These are phyloP conservation scores for Flaveria robusta DNA, from an alignment of 129 eudicot species.

Conservation along the genomic window DNA sequence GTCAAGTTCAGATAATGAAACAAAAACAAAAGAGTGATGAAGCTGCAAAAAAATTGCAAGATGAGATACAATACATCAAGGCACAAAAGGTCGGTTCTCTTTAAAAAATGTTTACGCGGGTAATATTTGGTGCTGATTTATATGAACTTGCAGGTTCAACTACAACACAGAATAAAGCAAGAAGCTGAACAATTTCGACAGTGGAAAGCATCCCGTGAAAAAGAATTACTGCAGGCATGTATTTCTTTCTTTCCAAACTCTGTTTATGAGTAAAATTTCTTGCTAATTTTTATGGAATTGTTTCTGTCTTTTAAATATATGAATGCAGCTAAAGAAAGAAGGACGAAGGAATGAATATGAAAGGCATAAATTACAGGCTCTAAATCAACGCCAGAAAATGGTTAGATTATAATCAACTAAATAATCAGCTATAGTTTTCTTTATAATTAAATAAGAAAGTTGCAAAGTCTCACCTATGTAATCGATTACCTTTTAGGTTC, in stretches of 20 bases:
- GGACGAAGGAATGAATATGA: slow-evolving; percentile 97
- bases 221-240: slow-evolving; percentile 86
- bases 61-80: slow-evolving; percentile 94
- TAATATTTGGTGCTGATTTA: slow-evolving; percentile 23
- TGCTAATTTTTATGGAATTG: slow-evolving; percentile 1
- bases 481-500: slow-evolving; percentile 59
- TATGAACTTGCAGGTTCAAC: slow-evolving; percentile 68
- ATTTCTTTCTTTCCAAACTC: slow-evolving; percentile 6
- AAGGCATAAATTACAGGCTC: slow-evolving; percentile 89
- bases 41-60: slow-evolving; percentile 90
- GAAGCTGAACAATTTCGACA: slow-evolving; percentile 97
- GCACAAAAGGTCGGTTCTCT: slow-evolving; percentile 80
- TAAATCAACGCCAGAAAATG: slow-evolving; percentile 98
- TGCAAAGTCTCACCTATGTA: slow-evolving; percentile 5
- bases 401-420: slow-evolving; percentile 45
- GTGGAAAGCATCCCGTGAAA: slow-evolving; percentile 99
- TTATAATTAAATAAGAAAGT: background rate
- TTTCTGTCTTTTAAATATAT: background rate
- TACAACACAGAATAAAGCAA: slow-evolving; percentile 94
- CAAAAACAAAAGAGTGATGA: slow-evolving; percentile 99
- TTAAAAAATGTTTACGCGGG: background rate
- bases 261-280: slow-evolving; percentile 1
- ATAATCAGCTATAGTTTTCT: background rate
- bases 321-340: slow-evolving; percentile 81
- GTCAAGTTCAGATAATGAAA: slow-evolving; percentile 84